Conservation (phyloP, 495 filamentous ascomycete genomes). For the Daldinia loculata region DNA sequence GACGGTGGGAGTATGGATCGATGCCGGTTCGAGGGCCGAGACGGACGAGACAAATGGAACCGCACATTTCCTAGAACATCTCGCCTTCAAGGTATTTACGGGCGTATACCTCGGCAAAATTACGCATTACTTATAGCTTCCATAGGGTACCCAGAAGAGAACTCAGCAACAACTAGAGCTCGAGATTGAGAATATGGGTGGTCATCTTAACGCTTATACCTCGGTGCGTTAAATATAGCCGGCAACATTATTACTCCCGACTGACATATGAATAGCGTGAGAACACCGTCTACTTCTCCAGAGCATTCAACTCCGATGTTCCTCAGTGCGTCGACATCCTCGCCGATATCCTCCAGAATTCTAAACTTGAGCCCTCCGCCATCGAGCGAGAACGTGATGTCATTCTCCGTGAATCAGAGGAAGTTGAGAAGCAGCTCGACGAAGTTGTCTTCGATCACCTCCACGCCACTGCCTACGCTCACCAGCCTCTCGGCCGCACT, state of each 20-base stretch:
- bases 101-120: slow-evolving; percentile 1
- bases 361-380: slow-evolving; percentile 88
- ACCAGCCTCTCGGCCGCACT: slow-evolving; percentile 94
- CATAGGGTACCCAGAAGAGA: slow-evolving; percentile 85
- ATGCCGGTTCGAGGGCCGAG: slow-evolving; percentile 97
- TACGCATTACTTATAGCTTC: slow-evolving; percentile 30
- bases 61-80: slow-evolving; percentile 98
- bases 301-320: slow-evolving; percentile 97
- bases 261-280: slow-evolving; percentile 73
- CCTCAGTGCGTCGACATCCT: slow-evolving; percentile 97
- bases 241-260: slow-evolving; percentile 39
- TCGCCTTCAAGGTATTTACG: slow-evolving; percentile 91
- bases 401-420: slow-evolving; percentile 97
- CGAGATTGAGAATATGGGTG: slow-evolving; percentile 99
- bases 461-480: slow-evolving; percentile 96
- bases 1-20: slow-evolving; percentile 99
- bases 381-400: slow-evolving; percentile 98
- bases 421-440: slow-evolving; percentile 99
- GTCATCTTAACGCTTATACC: slow-evolving; percentile 99
- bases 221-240: slow-evolving; percentile 72
- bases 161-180: slow-evolving; percentile 97
- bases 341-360: slow-evolving; percentile 98
- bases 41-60: slow-evolving; percentile 99
- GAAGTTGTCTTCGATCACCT: slow-evolving; percentile 99
- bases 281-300: slow-evolving; percentile 99